Base-by-base conservation (phyloP, 1,139 yeast genomes). In the Geotrichum candidum region DNA sequence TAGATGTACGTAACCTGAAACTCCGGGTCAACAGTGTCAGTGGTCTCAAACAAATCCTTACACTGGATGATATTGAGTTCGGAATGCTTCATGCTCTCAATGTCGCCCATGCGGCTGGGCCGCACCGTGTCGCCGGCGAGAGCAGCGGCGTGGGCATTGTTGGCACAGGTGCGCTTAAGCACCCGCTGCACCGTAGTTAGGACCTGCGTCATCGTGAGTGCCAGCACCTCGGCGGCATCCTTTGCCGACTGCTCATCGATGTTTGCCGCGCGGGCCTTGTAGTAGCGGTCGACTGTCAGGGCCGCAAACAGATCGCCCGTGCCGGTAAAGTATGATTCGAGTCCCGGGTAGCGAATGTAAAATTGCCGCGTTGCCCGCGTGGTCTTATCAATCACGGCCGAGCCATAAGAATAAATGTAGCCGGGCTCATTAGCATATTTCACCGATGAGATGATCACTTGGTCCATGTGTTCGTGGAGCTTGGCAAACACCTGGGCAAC, bases 251-350 rank as follows among this genome's bases (percentile, higher is more conserved):
- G 66, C 23, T 58, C 18, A 18, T 18, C 18, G 18, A 18, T 18
- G 18, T 18, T 18, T 18, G 18, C 18, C 18, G 18, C 18, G 38
- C 64, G 60, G 64, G 76, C 75, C 51, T 74, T 73, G 68, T 77
- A 76, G 57, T 83, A 75, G 62, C 86, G 79, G 74, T 90, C 94
- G 1, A 88, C 73, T 51, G 91, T 73, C 54, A 92, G 72, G 0
- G 96, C 96, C 0, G 96, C 84, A 72, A 94, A 90, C 53, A 94
- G 76, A 69, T 94, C 99, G 1, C 99, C 99, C 4, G 94, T 91
- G 0, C 99, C 98, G 1, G 95, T 88, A 73, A 92, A 92, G 66
- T 87, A 86, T 1, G 92, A 86, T 56, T 86, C 80, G 60, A 90
- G 82, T 53, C 78, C 74, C 4, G 86, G 84, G 22, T 85, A 78